A percentile compares a stretch with the other conserved stretches of the same genome.
These are phyloP conservation scores for Boletus rubescentipes DNA, from an alignment of 768 basidiomycete genomes.

Conservation along the genomic window DNA sequence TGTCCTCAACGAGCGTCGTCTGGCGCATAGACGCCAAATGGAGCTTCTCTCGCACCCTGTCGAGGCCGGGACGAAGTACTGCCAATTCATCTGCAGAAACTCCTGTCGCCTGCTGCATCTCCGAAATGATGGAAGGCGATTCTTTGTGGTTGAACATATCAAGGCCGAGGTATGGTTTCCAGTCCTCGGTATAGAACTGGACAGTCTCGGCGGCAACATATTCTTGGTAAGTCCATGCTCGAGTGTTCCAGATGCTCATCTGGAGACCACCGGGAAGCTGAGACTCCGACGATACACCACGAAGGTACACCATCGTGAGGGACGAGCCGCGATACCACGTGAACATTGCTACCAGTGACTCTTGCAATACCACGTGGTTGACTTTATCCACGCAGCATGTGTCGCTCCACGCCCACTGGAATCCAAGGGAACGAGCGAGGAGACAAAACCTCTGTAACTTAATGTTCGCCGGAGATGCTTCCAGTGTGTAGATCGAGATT, in stretches of 20 bases:
- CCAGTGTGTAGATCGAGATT: conserved; percentile 6
- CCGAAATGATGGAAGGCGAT: not conserved
- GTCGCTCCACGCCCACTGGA: conserved; percentile 17
- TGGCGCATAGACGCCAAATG: conserved; percentile 9
- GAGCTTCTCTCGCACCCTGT: conserved; percentile 18
- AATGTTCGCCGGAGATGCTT: not conserved
- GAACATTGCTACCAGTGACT: conserved; percentile 18
- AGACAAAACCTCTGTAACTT: conserved; percentile 12
- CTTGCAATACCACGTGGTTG: conserved; percentile 2
- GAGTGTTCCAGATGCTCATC: conserved; percentile 16
- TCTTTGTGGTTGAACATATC: conserved; percentile 6
- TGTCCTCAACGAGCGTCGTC: conserved; percentile 9
- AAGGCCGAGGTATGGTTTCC: conserved; percentile 12
- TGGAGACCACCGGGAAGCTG: not conserved
- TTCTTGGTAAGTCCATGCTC: conserved; percentile 10
- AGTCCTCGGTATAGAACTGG: conserved; percentile 17
- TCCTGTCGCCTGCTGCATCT: conserved; percentile 1
- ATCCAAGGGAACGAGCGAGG: not conserved
- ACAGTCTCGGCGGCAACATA: conserved; percentile 11
- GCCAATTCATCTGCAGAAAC: not conserved
- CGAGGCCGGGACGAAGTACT: conserved; percentile 5
- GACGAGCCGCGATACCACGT: conserved; percentile 9
- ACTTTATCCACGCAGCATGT: conserved; percentile 11
- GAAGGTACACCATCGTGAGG: conserved; percentile 15
- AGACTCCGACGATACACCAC: not conserved